Base-by-base conservation (phyloP, 1,139 yeast species). In the Kazachstania sp. region DNA sequence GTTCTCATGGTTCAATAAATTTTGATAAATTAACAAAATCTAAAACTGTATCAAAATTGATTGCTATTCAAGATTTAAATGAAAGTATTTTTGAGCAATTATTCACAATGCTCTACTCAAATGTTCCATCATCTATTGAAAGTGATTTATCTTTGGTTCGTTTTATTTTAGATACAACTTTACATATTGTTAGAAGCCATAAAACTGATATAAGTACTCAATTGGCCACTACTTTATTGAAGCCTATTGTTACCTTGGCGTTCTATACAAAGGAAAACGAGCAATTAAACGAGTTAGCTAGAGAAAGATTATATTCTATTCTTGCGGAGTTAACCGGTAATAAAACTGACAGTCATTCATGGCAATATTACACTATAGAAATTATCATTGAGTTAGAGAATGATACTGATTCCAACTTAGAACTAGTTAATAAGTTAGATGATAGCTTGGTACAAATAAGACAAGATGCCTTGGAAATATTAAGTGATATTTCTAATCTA, bases 11-110 rank as follows among this genome's bases (percentile, higher is more conserved):
- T 9, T 79, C 85, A 3, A 71, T 83, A 43, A 81, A 81, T 54
- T 88, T 90, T 66, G 97, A 92, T 64, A 73, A 77, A 51, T 64
- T 85, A 31, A 84, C 95, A 4, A 87, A 84, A 59, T 71, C 92
- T 0, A 86, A 82, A 61, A 78, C 88, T 0, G 69, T 79, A 13
- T 82, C 79, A 45, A 66, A 69, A n/a, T 67, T 86, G 19, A 50
- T 78, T 50, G 45, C 68, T 52, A 55, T 59, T 15, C 45, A 52
- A 41, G 41, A 54, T 7, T 51, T 64, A 16, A 59, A 64, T 3
- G 37, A 47, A 2, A 56, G 7, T 48, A 62, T 18, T 49, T 66
- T 45, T 65, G 76, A 46, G 55, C 66, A 26, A 43, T 55, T 61
- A 20, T 50, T 54, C 28, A 37, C 49, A 7, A 30, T 54, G 20